These are phyloP conservation scores for Myxozyma lipomycoides DNA, from an alignment of 805 yeast species.

Conservation along the genomic window DNA sequence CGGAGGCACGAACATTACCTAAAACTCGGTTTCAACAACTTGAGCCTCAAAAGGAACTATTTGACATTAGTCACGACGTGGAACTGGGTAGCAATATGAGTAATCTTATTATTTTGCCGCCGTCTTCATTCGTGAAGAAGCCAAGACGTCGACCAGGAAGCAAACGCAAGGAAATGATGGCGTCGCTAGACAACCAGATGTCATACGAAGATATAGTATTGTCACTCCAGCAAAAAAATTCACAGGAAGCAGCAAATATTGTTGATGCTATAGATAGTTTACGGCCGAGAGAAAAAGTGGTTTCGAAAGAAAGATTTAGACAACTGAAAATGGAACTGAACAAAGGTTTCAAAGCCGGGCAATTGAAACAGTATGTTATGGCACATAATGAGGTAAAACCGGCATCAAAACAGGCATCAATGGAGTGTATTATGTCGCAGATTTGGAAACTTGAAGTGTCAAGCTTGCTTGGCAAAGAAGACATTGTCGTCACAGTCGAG, in stretches of 20 bases:
- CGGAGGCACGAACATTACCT: no score
- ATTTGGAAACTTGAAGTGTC: constrained; percentile 19
- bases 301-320: neutral
- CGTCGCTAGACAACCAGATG: neutral
- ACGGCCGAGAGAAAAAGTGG: neutral
- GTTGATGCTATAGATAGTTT: neutral
- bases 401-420: neutral
- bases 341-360: neutral
- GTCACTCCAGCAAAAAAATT: neutral
- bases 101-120: neutral
- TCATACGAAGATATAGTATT: neutral
- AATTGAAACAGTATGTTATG: neutral
- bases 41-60: neutral
- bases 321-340: neutral
- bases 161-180: no score
- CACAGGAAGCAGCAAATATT: neutral
- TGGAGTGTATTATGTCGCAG: constrained; percentile 4
- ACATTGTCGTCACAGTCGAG: constrained; percentile 6
- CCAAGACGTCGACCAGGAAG: neutral
- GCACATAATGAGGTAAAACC: neutral
- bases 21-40: neutral
- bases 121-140: neutral
- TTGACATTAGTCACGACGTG: neutral
- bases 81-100: neutral
- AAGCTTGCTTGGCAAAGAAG: constrained; percentile 6